Conservation (phyloP, 805 yeast species). For the Tetrapisispora arboricola region DNA sequence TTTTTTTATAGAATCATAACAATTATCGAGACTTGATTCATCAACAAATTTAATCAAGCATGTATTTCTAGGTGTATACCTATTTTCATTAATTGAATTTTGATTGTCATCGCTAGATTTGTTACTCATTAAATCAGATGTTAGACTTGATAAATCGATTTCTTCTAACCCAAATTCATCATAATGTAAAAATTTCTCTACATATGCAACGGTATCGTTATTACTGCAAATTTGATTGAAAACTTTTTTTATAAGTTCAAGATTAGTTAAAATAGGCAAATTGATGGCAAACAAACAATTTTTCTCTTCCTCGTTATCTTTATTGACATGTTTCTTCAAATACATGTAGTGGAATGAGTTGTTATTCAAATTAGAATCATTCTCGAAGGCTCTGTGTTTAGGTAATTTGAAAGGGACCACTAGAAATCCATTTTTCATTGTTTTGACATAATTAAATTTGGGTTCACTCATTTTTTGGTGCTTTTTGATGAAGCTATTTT, state of each 20-base stretch:
- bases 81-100: slow-evolving; percentile 10
- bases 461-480: neutral
- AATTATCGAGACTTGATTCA: slow-evolving; percentile 44
- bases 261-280: slow-evolving; percentile 53
- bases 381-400: slow-evolving; percentile 8
- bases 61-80: slow-evolving; percentile 60
- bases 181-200: slow-evolving; percentile 40
- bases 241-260: slow-evolving; percentile 43
- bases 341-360: slow-evolving; percentile 44
- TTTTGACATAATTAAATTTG: slow-evolving; percentile 4
- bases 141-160: slow-evolving; percentile 46
- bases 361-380: slow-evolving; percentile 4
- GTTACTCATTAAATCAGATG: slow-evolving; percentile 42
- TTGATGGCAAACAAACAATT: slow-evolving; percentile 66
- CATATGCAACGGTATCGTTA: slow-evolving; percentile 44
- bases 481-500: no score
- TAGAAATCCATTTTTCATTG: slow-evolving; percentile 29
- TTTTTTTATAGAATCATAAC: slow-evolving; percentile 46
- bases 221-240: slow-evolving; percentile 42
- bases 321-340: slow-evolving; percentile 51
- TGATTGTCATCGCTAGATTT: slow-evolving; percentile 13
- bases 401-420: slow-evolving; percentile 27
- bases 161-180: slow-evolving; percentile 36
- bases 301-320: slow-evolving; percentile 32
- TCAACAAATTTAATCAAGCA: slow-evolving; percentile 70